Conservation (phyloP, 1,284 basidiomycete genomes). For the Lignosus rhinocerotis region DNA sequence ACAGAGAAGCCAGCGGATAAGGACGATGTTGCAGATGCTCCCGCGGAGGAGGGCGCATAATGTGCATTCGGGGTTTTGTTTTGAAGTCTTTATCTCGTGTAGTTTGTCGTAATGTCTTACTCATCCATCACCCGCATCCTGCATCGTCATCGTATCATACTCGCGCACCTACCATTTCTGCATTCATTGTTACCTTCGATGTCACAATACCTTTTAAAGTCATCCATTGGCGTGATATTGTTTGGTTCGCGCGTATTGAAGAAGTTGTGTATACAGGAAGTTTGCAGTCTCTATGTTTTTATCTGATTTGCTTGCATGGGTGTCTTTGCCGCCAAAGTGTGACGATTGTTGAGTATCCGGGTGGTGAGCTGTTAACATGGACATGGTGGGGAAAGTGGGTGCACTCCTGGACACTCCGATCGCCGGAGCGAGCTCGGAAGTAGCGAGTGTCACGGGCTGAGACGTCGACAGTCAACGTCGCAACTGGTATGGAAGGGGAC, state of each 20-base stretch:
- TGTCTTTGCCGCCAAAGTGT: background rate
- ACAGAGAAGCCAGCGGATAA: conserved; percentile 71
- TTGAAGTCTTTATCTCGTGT: conserved; percentile 23
- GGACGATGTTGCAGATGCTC: conserved; percentile 51
- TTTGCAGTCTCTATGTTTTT: conserved; percentile 3
- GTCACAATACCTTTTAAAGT: conserved; percentile 17
- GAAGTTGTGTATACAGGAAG: conserved; percentile 19
- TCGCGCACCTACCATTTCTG: conserved; percentile 25
- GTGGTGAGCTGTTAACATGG: background rate
- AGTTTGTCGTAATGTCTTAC: conserved; percentile 25
- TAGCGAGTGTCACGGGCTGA: no score
- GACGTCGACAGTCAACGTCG: no score
- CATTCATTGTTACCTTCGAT: conserved; percentile 24
- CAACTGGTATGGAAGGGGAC: no score
- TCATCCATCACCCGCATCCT: conserved; percentile 24
- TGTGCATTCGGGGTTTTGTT: conserved; percentile 13
- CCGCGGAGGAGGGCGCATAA: conserved; percentile 31
- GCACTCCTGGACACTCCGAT: no score
- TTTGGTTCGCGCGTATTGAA: conserved; percentile 9
- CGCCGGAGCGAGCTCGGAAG: no score
- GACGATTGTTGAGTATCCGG: background rate
- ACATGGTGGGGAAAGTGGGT: no score
- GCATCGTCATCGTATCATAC: conserved; percentile 28
- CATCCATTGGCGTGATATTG: conserved; percentile 16
- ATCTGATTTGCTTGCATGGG: background rate